Base-by-base conservation (phyloP, 768 basidiomycete genomes). In the Collybia nuda region DNA sequence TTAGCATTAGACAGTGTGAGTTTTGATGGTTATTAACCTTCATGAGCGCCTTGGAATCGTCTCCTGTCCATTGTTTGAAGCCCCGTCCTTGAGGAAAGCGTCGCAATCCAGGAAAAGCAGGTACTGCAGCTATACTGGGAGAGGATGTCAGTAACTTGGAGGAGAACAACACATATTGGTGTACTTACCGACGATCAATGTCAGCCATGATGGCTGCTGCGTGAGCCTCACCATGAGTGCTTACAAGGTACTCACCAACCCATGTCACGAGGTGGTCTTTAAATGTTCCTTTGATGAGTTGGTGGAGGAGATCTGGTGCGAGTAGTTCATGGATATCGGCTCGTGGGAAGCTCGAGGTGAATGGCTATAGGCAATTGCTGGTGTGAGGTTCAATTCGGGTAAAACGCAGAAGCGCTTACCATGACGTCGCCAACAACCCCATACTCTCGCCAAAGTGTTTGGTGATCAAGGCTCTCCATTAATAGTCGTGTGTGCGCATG, bases 1-100 rank as follows among this genome's bases (percentile, higher is more conserved):
- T n/a, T n/a, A n/a, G n/a, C 6, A 37, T 36, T 23, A 52, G 15
- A 1, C 7, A 24, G 19, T 18, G 7, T n/a, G 24, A 2, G 23
- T 24, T 5, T 18, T 29, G 7, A n/a, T 47, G 28, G 8, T 2
- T 18, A 48, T 43, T 0, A 39, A 68, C 67, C 61, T 69, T 70
- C 65, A 70, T 70, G 1, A 71, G 41, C 0, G 58, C 64, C 26
- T 70, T 70, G 0, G 63, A 70, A 21, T 70, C 60, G n/a, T 69
- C 46, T 6, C 68, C 59, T 0, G 66, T 70, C 69, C 69, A 70
- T 38, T 69, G 67, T 15, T 62, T 65, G 42, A 69, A 68, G 1
- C 52, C 51, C 0, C 51, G 40, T 0, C 67, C 66, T 21, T 68
- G 50, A 0, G 66, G 57, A 15, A 70, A 69, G 0, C 54, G 38